Percentiles rank a stretch among this genome's conserved stretches.
phyloP scores from a whole-genome alignment of 1,284 basidiomycete species.

The Mycena citricolor region DNA sequence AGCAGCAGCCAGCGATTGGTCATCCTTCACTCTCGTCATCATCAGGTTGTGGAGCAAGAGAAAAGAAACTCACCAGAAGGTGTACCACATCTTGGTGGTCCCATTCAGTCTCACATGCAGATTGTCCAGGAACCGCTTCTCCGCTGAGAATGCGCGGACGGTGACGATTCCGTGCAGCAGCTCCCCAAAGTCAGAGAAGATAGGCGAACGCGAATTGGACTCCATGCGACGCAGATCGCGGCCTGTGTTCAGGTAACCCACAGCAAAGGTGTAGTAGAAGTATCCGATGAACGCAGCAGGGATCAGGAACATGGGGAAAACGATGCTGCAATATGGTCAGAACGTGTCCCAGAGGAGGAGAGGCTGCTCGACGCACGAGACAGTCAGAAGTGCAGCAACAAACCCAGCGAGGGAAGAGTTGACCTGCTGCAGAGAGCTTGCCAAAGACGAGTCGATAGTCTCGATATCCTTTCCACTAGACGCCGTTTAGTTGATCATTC shows the following conservation, averaged over 20 bases:
- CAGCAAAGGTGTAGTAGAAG: conserved; percentile 60
- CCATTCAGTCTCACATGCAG: conserved; percentile 54
- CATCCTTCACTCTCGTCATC: conserved; percentile 8
- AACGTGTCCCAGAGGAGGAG: background rate
- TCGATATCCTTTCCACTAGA: conserved; percentile 60
- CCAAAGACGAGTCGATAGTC: conserved; percentile 72
- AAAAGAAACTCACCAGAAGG: conserved; percentile 12
- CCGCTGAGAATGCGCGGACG: conserved; percentile 59
- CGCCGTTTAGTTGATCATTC: background rate
- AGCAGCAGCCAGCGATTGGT: conserved; percentile 27
- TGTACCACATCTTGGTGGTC: conserved; percentile 42
- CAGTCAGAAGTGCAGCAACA: conserved; percentile 64
- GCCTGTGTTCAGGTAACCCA: conserved; percentile 75
- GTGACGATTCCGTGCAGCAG: conserved; percentile 43
- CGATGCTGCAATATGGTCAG: conserved; percentile 37
- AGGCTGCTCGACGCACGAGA: conserved; percentile 42
- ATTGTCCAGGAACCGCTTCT: conserved; percentile 62
- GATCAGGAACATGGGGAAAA: conserved; percentile 73
- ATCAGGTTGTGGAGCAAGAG: background rate
- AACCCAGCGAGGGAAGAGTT: conserved; percentile 74
- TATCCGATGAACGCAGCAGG: conserved; percentile 67
- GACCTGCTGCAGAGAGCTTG: conserved; percentile 69
- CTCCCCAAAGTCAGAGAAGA: conserved; percentile 79
- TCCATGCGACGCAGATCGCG: conserved; percentile 81
- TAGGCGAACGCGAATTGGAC: conserved; percentile 70